Evolutionary conservation across 1,284 basidiomycete genomes (phyloP).

Genomic region (Rhodotorula sp.): DNA sequence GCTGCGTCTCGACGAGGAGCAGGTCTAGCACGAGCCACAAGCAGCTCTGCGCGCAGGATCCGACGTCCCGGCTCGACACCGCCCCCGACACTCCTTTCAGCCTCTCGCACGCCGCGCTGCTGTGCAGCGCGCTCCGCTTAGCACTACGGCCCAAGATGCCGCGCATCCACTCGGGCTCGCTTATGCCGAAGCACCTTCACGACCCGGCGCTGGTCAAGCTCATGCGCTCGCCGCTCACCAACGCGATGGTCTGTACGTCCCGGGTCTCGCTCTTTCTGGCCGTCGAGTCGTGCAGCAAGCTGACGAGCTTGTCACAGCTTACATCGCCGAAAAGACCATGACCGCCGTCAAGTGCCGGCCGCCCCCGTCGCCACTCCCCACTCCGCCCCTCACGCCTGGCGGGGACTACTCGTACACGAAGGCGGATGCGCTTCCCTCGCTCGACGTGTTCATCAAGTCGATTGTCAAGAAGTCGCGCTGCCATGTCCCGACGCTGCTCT

Average conservation of each 20-base stretch:
- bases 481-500: slow-evolving; percentile 84
- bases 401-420: background rate
- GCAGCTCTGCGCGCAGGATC: background rate
- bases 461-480: slow-evolving; percentile 73
- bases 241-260: slow-evolving; percentile 70
- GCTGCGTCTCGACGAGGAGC: background rate
- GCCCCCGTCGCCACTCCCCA: background rate
- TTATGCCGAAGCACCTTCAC: slow-evolving; percentile 54
- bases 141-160: background rate
- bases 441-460: slow-evolving; percentile 82
- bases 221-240: slow-evolving; percentile 69
- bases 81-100: background rate
- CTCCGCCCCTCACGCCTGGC: slow-evolving; percentile 12
- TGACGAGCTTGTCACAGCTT: background rate
- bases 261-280: background rate
- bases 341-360: slow-evolving; percentile 14
- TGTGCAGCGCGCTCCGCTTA: background rate
- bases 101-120: too few relatives aligned
- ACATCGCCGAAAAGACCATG: slow-evolving; percentile 15
- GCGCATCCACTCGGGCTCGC: slow-evolving; percentile 22
- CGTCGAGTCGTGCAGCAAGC: background rate
- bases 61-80: background rate
- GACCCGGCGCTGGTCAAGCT: slow-evolving; percentile 73
- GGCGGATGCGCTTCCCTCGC: slow-evolving; percentile 59
- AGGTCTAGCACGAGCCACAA: background rate